Evolutionary conservation across 2,329 filamentous ascomycete genomes (phyloP), one percentile per base, ranked within the genome.

Genomic region (Dichotomopilus funicola): DNA sequence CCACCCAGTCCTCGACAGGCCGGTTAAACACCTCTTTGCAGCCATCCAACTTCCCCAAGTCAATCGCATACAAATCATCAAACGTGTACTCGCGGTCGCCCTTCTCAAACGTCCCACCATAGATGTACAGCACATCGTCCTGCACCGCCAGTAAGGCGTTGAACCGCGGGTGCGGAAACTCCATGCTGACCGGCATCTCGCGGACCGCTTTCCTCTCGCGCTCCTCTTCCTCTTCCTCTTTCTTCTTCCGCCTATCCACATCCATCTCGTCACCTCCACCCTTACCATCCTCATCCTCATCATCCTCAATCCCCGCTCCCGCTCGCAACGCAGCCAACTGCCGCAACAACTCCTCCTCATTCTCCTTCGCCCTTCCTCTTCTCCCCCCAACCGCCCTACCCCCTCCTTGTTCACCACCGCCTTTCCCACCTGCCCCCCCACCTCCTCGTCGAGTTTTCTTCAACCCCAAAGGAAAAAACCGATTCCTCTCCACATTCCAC

Each of bases 61-160:
- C 91, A 57, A 97, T 85, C 2, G 90, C 86, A 72, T 95, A 95
- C 71, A 99, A 78, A 65, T 99, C 94, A 64, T 96, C 91, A 70
- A 97, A 96, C 0, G 91, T 97, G 66, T 88, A 96, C 70, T 99
- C 94, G 27, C 89, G 82, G 65, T 99, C 94, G 13, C 89, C 92
- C 68, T 95, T 94, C 68, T 99, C 94, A 65, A 88, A 96, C 0
- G 92, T 99, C 13, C 94, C 94, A 35, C 94, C 91, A 66, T 95
- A 97, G 53, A 97, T 89, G 72, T 92, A 99, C 1, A 97, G 78
- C 7, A 89, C 84, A 68, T 99, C 94, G 62, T 91, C 89, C 71
- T 97, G 91, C 0, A 97, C 89, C 0, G 92, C 84, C 41, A 97
- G 74, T 62, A 94, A 88, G 1, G 91, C 86, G 64, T 97, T 97